Conservation (phyloP, 805 yeast species). For the Vanderwaltozyma verrucispora region DNA sequence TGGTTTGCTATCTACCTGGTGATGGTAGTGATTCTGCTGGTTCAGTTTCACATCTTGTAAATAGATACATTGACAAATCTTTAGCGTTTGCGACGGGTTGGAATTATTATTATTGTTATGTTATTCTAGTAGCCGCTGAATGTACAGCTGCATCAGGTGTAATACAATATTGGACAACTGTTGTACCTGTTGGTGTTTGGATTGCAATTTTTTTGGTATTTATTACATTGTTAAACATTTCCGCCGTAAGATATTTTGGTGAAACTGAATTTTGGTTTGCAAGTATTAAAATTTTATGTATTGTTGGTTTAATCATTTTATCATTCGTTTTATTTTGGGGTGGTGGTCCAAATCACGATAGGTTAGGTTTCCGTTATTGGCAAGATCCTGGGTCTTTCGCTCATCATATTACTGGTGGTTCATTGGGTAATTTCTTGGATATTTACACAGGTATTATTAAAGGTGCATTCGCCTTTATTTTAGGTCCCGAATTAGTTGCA, state of each 20-base stretch:
- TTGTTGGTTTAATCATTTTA: constrained; percentile 36
- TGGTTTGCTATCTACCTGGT: constrained; percentile 51
- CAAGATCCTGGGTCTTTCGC: constrained; percentile 48
- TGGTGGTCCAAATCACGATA: constrained; percentile 38
- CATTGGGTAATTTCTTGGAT: constrained; percentile 53
- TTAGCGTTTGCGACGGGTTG: constrained; percentile 55
- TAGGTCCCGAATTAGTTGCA: constrained; percentile 54
- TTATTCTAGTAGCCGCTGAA: constrained; percentile 46
- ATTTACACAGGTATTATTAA: constrained; percentile 53
- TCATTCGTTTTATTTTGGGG: constrained; percentile 41
- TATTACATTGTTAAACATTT: constrained; percentile 37
- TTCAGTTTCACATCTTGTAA: constrained; percentile 48
- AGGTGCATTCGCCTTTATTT: constrained; percentile 56
- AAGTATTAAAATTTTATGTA: constrained; percentile 35
- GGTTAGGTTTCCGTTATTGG: constrained; percentile 64
- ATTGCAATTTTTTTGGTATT: constrained; percentile 42
- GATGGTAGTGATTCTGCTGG: constrained; percentile 39
- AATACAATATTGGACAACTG: constrained; percentile 49
- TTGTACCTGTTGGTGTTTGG: constrained; percentile 47
- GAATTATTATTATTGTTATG: constrained; percentile 42
- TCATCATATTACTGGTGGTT: constrained; percentile 38
- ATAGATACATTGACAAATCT: constrained; percentile 48
- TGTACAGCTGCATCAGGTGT: constrained; percentile 57
- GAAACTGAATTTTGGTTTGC: constrained; percentile 33
- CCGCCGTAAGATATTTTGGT: constrained; percentile 43